phyloP scores from a whole-genome alignment of 2,329 filamentous ascomycete species.

The Xylaria multiplex region DNA sequence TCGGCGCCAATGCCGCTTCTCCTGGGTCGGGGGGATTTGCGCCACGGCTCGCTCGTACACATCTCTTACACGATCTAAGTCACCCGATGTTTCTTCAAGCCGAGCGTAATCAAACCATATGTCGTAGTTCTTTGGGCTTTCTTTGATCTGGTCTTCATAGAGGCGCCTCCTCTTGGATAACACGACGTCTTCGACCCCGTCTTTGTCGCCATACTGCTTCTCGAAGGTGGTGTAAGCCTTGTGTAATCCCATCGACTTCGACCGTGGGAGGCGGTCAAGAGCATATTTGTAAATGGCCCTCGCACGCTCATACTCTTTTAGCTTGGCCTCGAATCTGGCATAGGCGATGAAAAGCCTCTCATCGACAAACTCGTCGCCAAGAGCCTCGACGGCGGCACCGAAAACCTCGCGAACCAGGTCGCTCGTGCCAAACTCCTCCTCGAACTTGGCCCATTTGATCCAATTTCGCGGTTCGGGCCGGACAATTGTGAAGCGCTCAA shows the following conservation, averaged over 20 bases:
- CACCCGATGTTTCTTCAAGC: constrained; percentile 85
- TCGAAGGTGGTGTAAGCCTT: constrained; percentile 97
- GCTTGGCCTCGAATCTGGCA: constrained; percentile 90
- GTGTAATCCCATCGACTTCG: constrained; percentile 84
- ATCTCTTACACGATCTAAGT: constrained; percentile 85
- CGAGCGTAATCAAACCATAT: constrained; percentile 95
- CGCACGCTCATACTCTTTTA: constrained; percentile 94
- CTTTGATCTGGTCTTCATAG: constrained; percentile 93
- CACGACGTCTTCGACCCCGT: constrained; percentile 95
- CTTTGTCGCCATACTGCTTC: constrained; percentile 94
- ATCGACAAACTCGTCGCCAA: constrained; percentile 95
- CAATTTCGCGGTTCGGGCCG: constrained; percentile 96
- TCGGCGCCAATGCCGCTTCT: constrained; percentile 95
- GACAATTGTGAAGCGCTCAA: constrained; percentile 87
- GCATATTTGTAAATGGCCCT: constrained; percentile 97
- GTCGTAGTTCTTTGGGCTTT: constrained; percentile 97
- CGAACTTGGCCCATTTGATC: constrained; percentile 98
- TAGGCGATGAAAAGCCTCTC: constrained; percentile 96
- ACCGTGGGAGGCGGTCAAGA: constrained; percentile 88
- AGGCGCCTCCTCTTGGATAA: constrained; percentile 91
- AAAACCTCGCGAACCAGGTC: constrained; percentile 94
- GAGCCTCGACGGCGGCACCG: constrained; percentile 83
- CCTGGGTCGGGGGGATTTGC: constrained; percentile 91
- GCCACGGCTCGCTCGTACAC: constrained; percentile 96
- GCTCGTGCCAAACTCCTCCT: constrained; percentile 93